These are phyloP conservation scores for Phytophthora europaea DNA, from an alignment of 352 stramenopile genomes.

Conservation along the genomic window DNA sequence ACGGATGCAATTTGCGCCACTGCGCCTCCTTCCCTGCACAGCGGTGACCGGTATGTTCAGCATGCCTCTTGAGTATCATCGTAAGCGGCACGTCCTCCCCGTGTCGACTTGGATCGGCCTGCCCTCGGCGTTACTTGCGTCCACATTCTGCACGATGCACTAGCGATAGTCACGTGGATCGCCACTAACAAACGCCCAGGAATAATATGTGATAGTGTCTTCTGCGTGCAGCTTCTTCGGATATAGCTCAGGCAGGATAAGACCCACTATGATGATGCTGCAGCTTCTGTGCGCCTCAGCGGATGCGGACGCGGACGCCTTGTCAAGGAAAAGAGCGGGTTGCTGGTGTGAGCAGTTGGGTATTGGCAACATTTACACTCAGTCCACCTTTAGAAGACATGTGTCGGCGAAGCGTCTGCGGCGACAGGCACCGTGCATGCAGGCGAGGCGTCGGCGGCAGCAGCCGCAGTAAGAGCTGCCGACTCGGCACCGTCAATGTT, in stretches of 20 bases:
- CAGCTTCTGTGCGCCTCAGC: no score
- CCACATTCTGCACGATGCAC: neutral
- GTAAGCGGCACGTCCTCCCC: neutral
- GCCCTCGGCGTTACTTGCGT: neutral
- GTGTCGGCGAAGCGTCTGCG: no score
- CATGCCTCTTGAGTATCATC: neutral
- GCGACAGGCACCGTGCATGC: neutral
- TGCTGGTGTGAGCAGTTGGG: neutral
- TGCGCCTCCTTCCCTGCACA: no score
- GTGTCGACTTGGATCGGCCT: conserved; percentile 2
- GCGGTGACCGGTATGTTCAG: neutral
- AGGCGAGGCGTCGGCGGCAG: no score
- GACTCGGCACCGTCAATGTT: neutral
- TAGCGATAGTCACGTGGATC: conserved; percentile 2
- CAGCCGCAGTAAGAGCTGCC: neutral
- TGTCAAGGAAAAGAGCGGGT: neutral
- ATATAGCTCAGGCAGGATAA: neutral
- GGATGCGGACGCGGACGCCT: neutral
- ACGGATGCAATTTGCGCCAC: neutral
- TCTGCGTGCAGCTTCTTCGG: conserved; percentile 1
- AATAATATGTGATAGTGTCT: neutral
- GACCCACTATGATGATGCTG: neutral
- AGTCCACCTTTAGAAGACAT: neutral
- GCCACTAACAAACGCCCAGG: neutral
- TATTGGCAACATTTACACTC: neutral